These are phyloP conservation scores for Fusarium sp. DNA, from an alignment of 2,329 filamentous ascomycete species.

Conservation along the genomic window DNA sequence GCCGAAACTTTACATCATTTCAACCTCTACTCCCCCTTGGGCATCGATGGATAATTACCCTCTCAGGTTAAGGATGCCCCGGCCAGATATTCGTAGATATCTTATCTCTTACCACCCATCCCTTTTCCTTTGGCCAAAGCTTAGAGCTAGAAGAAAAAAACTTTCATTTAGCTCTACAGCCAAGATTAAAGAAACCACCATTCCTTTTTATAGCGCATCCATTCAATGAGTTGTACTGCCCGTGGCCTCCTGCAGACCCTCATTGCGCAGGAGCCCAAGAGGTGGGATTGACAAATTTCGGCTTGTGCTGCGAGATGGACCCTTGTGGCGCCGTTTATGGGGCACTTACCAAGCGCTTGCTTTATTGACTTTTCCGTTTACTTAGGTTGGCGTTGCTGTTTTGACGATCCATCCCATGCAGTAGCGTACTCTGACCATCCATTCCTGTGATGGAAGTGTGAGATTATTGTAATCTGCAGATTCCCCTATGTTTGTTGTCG, in stretches of 20 bases:
- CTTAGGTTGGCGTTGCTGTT: conserved; percentile 1
- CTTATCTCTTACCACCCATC: conserved; percentile 11
- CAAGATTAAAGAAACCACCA: not conserved
- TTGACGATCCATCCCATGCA: conserved; percentile 3
- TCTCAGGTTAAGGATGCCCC: conserved; percentile 3
- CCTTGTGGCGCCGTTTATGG: conserved; percentile 41
- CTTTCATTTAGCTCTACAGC: not conserved
- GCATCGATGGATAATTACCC: conserved; percentile 18
- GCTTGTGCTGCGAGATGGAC: conserved; percentile 30
- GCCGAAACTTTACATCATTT: conserved; percentile 10
- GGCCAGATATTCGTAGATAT: conserved; percentile 6
- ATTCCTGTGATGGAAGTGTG: not conserved
- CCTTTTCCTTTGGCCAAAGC: conserved; percentile 22
- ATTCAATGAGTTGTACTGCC: not conserved
- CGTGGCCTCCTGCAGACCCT: conserved; percentile 9
- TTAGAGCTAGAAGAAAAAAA: conserved; percentile 18
- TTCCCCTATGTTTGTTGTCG: not conserved
- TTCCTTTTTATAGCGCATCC: conserved; percentile 1
- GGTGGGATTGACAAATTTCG: conserved; percentile 40
- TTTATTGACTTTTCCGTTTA: conserved; percentile 12
- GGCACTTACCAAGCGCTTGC: conserved; percentile 17
- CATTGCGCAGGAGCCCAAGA: not conserved
- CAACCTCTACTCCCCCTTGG: conserved; percentile 8
- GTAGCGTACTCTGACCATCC: conserved; percentile 4
- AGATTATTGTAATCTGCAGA: conserved; percentile 5